Evolutionary conservation across 2,329 filamentous ascomycete genomes (phyloP), one percentile per base, ranked within the genome.

Genomic region (Alternaria triticimaculans): DNA sequence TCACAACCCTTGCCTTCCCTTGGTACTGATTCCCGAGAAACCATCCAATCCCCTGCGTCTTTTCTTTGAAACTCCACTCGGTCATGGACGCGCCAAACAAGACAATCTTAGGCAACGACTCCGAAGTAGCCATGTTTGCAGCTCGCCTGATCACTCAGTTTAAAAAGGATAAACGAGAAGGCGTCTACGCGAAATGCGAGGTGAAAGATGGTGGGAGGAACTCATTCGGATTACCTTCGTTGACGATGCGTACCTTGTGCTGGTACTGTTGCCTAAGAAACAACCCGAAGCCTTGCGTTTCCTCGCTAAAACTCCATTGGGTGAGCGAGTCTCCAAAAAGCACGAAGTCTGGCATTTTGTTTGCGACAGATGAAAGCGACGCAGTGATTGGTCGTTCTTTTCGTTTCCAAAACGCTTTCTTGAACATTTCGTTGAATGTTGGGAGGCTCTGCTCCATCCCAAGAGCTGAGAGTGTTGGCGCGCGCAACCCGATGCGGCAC

Each of bases 301-400:
- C 10, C 48, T 72, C 69, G 18, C 72, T 60, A 58, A 80, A 80
- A 21, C 66, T 65, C 74, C 74, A 79, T 64, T 76, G 63, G 0
- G 75, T 80, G 6, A 80, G 70, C 2, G 77, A 79, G 45, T 74
- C 76, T 4, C 78, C 78, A 46, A 80, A 79, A 4, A 80, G 71
- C 3, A 80, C 63, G 44, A 80, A 72, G 23, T 76, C 64, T 2
- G 73, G 70, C 21, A 71, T 48, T 2, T 26, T 30, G 11, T 12
- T 44, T 9, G 57, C 18, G 21, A 23, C 14, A 28, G 28, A 23
- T 14, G 28, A 28, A 30, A 41, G 14, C 8, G 12, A 28, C 37
- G 6, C 5, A 23, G 21, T 20, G 23, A 3, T 18, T 14, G 43
- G 23, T 20, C 21, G 41, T 44, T 33, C 8, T 33, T 21, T 18